These are phyloP conservation scores for Leccinum ochraceum DNA, from an alignment of 768 basidiomycete species.

Conservation along the genomic window DNA sequence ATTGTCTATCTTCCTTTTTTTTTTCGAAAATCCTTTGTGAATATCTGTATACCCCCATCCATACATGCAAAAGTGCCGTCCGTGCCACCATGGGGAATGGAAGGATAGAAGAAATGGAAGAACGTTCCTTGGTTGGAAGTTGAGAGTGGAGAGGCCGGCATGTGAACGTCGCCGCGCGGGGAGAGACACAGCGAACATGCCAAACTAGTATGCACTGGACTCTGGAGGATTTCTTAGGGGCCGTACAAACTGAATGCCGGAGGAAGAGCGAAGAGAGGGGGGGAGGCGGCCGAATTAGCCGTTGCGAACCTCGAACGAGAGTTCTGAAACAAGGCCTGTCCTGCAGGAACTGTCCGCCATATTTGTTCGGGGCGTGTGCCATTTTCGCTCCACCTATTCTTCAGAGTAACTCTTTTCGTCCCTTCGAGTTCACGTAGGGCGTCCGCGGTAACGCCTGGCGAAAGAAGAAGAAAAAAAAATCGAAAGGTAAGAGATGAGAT, in stretches of 20 bases:
- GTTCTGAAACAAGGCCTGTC: conserved; percentile 13
- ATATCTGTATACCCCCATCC: background rate
- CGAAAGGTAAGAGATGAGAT: conserved; percentile 18
- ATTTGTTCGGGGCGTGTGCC: background rate
- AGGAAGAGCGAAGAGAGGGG: background rate
- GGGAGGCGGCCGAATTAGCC: background rate
- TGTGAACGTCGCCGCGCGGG: conserved; percentile 1
- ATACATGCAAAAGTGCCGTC: background rate
- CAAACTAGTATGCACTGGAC: background rate
- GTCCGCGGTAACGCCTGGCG: conserved; percentile 22
- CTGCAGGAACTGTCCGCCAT: background rate
- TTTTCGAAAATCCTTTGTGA: background rate
- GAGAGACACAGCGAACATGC: background rate
- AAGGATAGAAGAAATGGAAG: background rate
- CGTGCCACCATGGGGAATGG: conserved; percentile 12
- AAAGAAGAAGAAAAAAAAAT: background rate
- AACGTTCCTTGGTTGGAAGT: background rate
- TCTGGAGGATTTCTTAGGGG: background rate
- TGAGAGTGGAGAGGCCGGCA: conserved; percentile 4
- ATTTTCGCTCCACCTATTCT: background rate
- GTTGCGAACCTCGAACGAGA: background rate
- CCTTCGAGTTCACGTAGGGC: conserved; percentile 1
- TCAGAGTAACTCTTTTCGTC: background rate
- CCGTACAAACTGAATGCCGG: background rate
- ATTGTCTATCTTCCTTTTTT: background rate